Conservation (phyloP, 352 stramenopile species). For the Pythium phragmiticola region DNA sequence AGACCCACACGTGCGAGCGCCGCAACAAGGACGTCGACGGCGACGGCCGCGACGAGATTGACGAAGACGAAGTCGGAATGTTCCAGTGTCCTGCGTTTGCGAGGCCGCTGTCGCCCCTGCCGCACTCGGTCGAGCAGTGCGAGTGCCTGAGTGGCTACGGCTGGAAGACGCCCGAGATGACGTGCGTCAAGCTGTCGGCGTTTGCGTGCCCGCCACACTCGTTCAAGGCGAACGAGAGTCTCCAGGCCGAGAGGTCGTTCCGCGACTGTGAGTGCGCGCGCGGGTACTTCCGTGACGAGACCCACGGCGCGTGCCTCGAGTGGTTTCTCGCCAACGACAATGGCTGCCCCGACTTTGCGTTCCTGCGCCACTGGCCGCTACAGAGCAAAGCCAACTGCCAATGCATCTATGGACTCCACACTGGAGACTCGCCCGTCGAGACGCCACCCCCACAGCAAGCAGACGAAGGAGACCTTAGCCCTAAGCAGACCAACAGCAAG, state of each 20-base stretch:
- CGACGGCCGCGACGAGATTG: constrained; percentile 24
- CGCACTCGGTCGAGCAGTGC: constrained; percentile 74
- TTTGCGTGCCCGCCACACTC: constrained; percentile 67
- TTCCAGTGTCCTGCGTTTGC: constrained; percentile 69
- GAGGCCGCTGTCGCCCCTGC: constrained; percentile 42
- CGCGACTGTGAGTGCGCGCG: constrained; percentile 68
- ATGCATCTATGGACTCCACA: constrained; percentile 58
- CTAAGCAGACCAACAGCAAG: constrained; percentile 17
- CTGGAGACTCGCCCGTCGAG: constrained; percentile 10
- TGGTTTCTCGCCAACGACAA: constrained; percentile 74
- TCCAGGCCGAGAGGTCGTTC: constrained; percentile 46
- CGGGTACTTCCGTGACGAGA: constrained; percentile 67
- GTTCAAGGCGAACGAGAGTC: constrained; percentile 35
- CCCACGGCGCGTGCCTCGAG: constrained; percentile 46
- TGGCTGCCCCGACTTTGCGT: constrained; percentile 52
- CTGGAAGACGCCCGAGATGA: constrained; percentile 74
- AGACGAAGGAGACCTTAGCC: constrained; percentile 11
- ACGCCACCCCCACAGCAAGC: constrained; percentile 17
- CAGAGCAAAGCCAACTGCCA: constrained; percentile 74
- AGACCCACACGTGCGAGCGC: constrained; percentile 47
- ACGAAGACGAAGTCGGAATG: constrained; percentile 15
- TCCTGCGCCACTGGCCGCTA: constrained; percentile 72
- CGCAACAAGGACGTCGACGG: constrained; percentile 24
- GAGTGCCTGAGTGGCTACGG: constrained; percentile 70
- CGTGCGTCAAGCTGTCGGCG: constrained; percentile 46